A percentile compares a stretch with the other conserved stretches of the same genome.
phyloP scores from a whole-genome alignment of 495 filamentous ascomycete species.

The Xylaria intraflava region DNA sequence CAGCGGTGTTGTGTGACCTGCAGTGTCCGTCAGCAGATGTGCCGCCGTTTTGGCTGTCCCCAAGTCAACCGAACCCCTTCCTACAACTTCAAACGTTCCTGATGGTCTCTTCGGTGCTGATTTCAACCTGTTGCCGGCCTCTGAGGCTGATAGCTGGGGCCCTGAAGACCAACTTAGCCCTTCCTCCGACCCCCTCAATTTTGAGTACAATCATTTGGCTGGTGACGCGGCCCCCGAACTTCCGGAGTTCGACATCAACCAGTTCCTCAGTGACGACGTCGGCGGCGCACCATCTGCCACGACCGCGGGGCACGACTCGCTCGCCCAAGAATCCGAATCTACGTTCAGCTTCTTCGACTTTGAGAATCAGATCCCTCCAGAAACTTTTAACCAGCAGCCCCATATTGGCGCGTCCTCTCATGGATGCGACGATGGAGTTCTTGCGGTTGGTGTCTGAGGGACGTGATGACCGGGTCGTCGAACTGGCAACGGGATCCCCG shows the following conservation, averaged over 20 bases:
- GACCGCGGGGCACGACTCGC: constrained; percentile 27
- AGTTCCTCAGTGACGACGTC: constrained; percentile 46
- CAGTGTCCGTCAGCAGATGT: constrained; percentile 85
- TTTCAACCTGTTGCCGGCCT: constrained; percentile 50
- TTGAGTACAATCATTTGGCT: constrained; percentile 82
- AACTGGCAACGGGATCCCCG: constrained; percentile 33
- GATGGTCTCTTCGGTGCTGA: constrained; percentile 63
- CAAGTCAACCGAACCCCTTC: constrained; percentile 51
- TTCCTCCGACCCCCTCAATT: constrained; percentile 56
- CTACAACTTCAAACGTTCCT: constrained; percentile 58
- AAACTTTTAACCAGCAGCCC: constrained; percentile 74
- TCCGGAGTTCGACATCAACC: constrained; percentile 48
- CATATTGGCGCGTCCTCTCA: constrained; percentile 81
- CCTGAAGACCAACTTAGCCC: constrained; percentile 69
- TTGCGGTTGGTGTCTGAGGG: constrained; percentile 62
- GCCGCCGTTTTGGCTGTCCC: constrained; percentile 53
- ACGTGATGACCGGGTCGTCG: constrained; percentile 31
- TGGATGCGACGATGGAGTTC: constrained; percentile 84
- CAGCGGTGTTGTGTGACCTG: constrained; percentile 99
- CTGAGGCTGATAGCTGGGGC: constrained; percentile 64
- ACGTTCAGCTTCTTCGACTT: constrained; percentile 34
- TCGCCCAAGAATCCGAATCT: constrained; percentile 26
- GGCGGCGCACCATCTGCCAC: constrained; percentile 33
- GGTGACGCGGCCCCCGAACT: constrained; percentile 63
- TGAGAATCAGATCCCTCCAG: constrained; percentile 45